Evolutionary conservation across 129 eudicot genomes (phyloP).

Genomic region (Centrapalus pauciflorus): DNA sequence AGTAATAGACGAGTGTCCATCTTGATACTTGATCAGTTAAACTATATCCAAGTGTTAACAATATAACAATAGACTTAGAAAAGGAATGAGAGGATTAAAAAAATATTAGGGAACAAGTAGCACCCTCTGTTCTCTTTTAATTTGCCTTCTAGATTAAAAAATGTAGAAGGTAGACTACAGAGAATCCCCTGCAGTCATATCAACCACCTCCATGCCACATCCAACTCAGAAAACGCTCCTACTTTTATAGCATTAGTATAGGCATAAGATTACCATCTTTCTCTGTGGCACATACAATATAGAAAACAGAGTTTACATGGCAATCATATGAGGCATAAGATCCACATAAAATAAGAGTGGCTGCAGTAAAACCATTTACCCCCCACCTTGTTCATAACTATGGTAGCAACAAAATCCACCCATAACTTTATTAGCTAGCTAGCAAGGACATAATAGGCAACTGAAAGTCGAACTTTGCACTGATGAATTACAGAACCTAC

Average conservation of each 20-base stretch:
- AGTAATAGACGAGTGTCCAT: not conserved
- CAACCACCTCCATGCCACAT: not conserved
- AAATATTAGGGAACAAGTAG: not conserved
- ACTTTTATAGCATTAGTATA: not conserved
- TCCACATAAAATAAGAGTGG: not conserved
- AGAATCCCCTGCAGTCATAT: not conserved
- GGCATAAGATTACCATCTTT: not conserved
- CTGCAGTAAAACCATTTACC: not conserved
- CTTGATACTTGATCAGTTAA: not conserved
- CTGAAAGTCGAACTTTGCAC: not conserved
- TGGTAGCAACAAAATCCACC: slow-evolving; percentile 1
- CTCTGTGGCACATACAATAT: slow-evolving; percentile 6
- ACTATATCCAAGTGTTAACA: not conserved
- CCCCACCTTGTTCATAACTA: slow-evolving; percentile 1
- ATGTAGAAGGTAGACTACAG: not conserved
- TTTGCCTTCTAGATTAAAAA: not conserved
- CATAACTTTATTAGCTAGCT: slow-evolving; percentile 1
- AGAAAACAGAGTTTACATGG: not conserved
- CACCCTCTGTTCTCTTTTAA: not conserved
- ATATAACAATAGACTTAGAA: not conserved
- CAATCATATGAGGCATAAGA: not conserved
- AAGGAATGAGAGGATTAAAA: not conserved
- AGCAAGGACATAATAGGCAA: not conserved
- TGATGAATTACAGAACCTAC: not conserved
- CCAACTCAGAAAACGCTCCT: not conserved